These are phyloP conservation scores for Thalassiosira sp. DNA, from an alignment of 352 stramenopile species.

Conservation along the genomic window DNA sequence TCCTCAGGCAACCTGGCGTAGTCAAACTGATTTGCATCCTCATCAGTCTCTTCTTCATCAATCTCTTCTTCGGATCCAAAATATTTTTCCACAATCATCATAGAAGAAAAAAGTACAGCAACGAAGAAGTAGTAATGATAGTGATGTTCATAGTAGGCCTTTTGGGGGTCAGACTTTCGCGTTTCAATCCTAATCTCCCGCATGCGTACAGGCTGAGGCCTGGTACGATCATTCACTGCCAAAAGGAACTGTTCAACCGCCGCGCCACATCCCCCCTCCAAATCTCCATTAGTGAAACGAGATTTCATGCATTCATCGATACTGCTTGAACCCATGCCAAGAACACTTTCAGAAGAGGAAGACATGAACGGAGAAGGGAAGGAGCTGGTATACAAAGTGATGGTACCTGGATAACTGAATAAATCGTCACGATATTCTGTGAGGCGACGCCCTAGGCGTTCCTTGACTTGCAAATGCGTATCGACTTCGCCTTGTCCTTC, in stretches of 20 bases:
- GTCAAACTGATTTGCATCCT: slow-evolving; percentile 8
- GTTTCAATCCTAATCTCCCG: too few species aligned
- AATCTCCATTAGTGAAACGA: slow-evolving; percentile 22
- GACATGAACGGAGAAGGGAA: not conserved
- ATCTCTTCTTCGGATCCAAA: not conserved
- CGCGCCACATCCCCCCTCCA: not conserved
- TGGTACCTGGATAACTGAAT: slow-evolving; percentile 21
- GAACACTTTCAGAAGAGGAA: not conserved
- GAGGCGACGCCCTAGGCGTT: slow-evolving; percentile 32
- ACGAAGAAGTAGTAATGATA: too few species aligned
- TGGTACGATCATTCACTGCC: not conserved
- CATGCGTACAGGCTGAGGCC: not conserved
- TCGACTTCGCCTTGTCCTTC: not conserved
- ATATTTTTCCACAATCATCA: not conserved
- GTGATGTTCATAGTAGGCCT: too few species aligned
- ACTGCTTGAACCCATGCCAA: slow-evolving; percentile 10
- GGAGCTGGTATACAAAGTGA: slow-evolving; percentile 18
- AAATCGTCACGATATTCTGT: slow-evolving; percentile 37
- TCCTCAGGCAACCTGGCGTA: slow-evolving; percentile 18
- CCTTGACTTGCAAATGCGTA: slow-evolving; percentile 12
- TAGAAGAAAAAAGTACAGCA: not conserved
- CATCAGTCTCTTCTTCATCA: slow-evolving; percentile 12
- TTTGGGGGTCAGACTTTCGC: too few species aligned
- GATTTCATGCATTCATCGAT: slow-evolving; percentile 30
- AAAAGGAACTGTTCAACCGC: not conserved